A percentile compares a stretch with the other conserved stretches of the same genome.
Evolutionary conservation across 139 green algal species (phyloP).

Genomic region (Protoeuglena noctilucae): DNA sequence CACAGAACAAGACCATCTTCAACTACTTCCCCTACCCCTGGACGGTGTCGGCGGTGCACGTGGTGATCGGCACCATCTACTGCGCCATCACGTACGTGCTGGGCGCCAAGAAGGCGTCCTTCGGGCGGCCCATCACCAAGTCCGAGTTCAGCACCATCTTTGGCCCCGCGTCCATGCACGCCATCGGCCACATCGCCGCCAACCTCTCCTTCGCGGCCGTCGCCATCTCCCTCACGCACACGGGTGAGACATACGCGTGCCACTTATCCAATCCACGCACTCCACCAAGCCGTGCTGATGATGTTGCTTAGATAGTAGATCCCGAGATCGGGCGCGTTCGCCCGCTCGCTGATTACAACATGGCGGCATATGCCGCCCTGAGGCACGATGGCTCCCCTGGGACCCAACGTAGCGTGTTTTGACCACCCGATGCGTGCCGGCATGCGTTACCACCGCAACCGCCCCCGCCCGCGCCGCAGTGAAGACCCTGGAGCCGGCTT

Average conservation of each 20-base stretch:
- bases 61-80: constrained; percentile 73
- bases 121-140: constrained; percentile 61
- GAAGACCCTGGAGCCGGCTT: constrained; percentile 94
- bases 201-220: constrained; percentile 97
- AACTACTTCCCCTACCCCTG: constrained; percentile 98
- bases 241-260: too few relatives aligned
- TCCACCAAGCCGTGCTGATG: too few relatives aligned
- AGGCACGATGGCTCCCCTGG: too few relatives aligned
- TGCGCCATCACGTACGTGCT: constrained; percentile 58
- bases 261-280: too few relatives aligned
- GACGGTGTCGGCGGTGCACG: constrained; percentile 78
- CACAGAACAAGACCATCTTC: constrained; percentile 99
- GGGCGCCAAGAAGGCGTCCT: constrained; percentile 74
- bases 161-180: constrained; percentile 82
- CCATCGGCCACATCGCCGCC: constrained; percentile 85
- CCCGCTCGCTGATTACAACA: too few relatives aligned
- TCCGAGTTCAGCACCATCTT: constrained; percentile 71
- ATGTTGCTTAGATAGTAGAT: too few relatives aligned
- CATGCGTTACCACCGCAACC: not conserved
- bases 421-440: too few relatives aligned
- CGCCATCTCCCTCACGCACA: constrained; percentile 96
- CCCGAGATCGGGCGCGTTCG: too few relatives aligned
- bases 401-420: too few relatives aligned
- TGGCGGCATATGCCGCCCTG: too few relatives aligned
- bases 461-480: too few relatives aligned